These are phyloP conservation scores for Plasmodium gallinaceum DNA, from an alignment of 169 alveolate species.

Conservation along the genomic window DNA sequence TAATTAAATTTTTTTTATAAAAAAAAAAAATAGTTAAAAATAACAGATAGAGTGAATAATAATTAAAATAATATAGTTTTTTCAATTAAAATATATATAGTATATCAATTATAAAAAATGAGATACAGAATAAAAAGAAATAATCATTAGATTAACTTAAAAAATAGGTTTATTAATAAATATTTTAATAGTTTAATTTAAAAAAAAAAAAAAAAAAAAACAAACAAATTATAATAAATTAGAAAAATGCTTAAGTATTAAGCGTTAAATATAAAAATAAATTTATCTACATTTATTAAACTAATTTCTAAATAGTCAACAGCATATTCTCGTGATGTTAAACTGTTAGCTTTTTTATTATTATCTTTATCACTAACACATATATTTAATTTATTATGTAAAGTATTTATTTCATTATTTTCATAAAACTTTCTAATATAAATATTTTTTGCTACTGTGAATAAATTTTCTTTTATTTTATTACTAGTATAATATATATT, in stretches of 20 bases:
- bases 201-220: background rate
- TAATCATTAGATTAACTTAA: too few relatives aligned
- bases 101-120: too few relatives aligned
- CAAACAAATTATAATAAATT: background rate
- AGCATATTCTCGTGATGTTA: conserved; percentile 55
- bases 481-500: conserved; percentile 29
- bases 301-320: conserved; percentile 68
- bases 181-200: too few relatives aligned
- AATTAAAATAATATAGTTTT: too few relatives aligned
- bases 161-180: too few relatives aligned
- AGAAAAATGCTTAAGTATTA: background rate
- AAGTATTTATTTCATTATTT: conserved; percentile 53
- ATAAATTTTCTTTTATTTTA: conserved; percentile 48
- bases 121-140: too few relatives aligned
- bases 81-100: too few relatives aligned
- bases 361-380: conserved; percentile 20
- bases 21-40: too few relatives aligned
- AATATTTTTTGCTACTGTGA: conserved; percentile 60
- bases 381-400: conserved; percentile 55
- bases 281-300: conserved; percentile 52
- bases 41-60: too few relatives aligned
- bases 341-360: conserved; percentile 35
- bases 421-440: conserved; percentile 35
- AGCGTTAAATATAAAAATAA: conserved; percentile 57
- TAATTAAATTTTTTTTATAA: too few relatives aligned